Conservation (phyloP, 2,329 filamentous ascomycete genomes). For the Metarhizium humberi region DNA sequence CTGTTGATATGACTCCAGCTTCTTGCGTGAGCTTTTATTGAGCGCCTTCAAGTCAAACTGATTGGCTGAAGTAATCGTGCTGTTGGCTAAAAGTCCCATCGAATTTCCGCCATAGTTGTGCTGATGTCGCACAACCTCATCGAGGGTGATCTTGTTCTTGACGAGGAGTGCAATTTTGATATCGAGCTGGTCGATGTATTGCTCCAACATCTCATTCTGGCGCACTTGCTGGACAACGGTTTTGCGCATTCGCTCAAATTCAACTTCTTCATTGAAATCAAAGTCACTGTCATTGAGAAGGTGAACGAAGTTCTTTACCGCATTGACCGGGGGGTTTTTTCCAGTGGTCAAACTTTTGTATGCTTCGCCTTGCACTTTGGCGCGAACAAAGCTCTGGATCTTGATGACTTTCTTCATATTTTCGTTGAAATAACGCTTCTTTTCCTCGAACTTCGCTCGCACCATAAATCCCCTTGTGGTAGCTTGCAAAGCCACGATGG, state of each 20-base stretch:
- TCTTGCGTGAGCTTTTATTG: conserved; percentile 92
- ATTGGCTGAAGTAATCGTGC: conserved; percentile 79
- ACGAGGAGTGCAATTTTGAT: conserved; percentile 98
- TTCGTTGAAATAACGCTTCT: conserved; percentile 79
- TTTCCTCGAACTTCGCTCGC: conserved; percentile 68
- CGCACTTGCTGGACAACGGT: conserved; percentile 95
- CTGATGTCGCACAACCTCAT: conserved; percentile 95
- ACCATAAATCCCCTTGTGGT: conserved; percentile 65
- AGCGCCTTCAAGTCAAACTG: conserved; percentile 94
- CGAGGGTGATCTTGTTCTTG: conserved; percentile 98
- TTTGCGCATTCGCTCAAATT: conserved; percentile 90
- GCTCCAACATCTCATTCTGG: conserved; percentile 93
- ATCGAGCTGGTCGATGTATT: conserved; percentile 96
- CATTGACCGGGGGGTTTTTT: conserved; percentile 93
- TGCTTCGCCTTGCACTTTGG: conserved; percentile 90
- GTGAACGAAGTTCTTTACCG: conserved; percentile 97
- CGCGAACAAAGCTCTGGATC: conserved; percentile 92
- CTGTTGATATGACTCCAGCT: conserved; percentile 94
- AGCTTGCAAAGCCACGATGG: conserved; percentile 65
- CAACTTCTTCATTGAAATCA: conserved; percentile 97
- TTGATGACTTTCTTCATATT: conserved; percentile 99
- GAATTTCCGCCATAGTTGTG: conserved; percentile 90
- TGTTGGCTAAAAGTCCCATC: conserved; percentile 75
- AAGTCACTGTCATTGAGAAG: conserved; percentile 97
- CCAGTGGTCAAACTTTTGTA: conserved; percentile 95